phyloP scores from a whole-genome alignment of 352 stramenopile genomes.

The Aphanomyces astaci region DNA sequence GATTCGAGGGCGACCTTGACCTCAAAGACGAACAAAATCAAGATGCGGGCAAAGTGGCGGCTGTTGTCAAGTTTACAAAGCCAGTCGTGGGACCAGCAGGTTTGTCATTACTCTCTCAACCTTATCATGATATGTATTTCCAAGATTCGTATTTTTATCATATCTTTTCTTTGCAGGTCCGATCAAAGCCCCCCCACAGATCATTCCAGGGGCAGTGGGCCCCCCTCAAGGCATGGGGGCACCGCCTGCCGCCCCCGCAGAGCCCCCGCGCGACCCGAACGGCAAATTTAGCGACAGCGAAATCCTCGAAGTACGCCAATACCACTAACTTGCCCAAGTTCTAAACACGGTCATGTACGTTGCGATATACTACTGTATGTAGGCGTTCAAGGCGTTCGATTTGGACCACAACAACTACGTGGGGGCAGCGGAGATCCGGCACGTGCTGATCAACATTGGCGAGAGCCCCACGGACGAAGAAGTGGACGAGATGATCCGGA shows the following conservation, averaged over 20 bases:
- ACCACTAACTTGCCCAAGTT: too few species aligned
- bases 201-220: conserved; percentile 1
- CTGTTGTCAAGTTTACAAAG: conserved; percentile 83
- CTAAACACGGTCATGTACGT: neutral
- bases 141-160: too few species aligned
- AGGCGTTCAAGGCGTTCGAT: conserved; percentile 90
- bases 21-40: conserved; percentile 75
- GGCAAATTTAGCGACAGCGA: conserved; percentile 95
- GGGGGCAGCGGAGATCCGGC: conserved; percentile 88
- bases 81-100: conserved; percentile 35
- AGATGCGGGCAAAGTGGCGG: conserved; percentile 75
- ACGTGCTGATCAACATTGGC: conserved; percentile 94
- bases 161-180: neutral
- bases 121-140: neutral
- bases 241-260: conserved; percentile 46
- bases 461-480: conserved; percentile 93
- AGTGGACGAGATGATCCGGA: conserved; percentile 95
- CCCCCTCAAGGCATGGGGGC: conserved; percentile 11
- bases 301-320: conserved; percentile 67
- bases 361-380: neutral
- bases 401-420: conserved; percentile 96
- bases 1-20: conserved; percentile 88
- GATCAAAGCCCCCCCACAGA: conserved; percentile 4
- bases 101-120: neutral
- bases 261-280: conserved; percentile 84